Base-by-base conservation (phyloP, 225 moss, liverwort and hornwort species). In the Pseudisothecium myosuroides region DNA sequence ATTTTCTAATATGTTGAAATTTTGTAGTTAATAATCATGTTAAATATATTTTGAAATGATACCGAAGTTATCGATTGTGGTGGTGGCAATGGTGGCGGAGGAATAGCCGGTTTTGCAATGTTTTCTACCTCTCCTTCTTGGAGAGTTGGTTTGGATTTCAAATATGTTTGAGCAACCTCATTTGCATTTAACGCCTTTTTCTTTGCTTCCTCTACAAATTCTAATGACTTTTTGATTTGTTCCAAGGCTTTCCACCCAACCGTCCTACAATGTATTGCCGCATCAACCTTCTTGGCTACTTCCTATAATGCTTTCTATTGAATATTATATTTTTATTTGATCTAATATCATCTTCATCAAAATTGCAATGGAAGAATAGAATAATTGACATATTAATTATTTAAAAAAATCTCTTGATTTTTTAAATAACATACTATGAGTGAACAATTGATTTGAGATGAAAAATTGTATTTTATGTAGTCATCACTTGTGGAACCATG, bases 201-300 rank as follows among this genome's bases (percentile, higher is more conserved):
- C 34, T 90, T 94, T 66, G 93, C 94, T 24, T 89, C 90, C 4
- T 92, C 41, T 50, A 82, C 83, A 82, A 87, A 65, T 77, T 92
- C 64, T 3, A 97, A 91, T 28, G 92, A 92, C 16, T 94, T 92
- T 75, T 75, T 90, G 0, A 92, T 91, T 82, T 90, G 72, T 73
- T 96, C 90, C 21, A 94, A 65, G 37, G 94, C 92, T 85, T 95
- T 60, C 85, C 88, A 83, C 15, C 94, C 96, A 49, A 90, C 9
- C 6, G 12, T 67, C 73, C 76, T 95, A 82, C 93, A 94, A 92
- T 97, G 98, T 81, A 96, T 91, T 59, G 96, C 89, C 3, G 23
- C 89, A 85, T 86, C 32, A 10, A 74, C 84, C 36, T 84, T 89
- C 27, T 89, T 56, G 15, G 74, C 84, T 15, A 84, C 89, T 73